Evolutionary conservation across 768 basidiomycete genomes (phyloP), one percentile per base, ranked within the genome.

Genomic region (Naganishia vishniacii): DNA sequence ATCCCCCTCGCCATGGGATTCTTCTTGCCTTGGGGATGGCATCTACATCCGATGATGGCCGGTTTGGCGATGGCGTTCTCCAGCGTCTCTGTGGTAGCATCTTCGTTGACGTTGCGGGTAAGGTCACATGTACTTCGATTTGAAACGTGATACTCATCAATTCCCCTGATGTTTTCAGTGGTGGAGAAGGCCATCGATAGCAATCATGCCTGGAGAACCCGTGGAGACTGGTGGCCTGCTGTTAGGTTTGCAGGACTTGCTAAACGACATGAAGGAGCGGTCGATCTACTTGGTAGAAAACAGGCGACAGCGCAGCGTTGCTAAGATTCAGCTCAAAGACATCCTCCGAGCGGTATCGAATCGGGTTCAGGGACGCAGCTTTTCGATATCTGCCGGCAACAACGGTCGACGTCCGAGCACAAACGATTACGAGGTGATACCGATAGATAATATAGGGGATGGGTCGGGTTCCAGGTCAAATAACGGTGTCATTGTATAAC

Each of bases 31-130:
- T 83, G 91, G 75, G 91, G 91, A 15, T 68, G 94, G 29, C 90
- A 92, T 76, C 85, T 98, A 74, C 95, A 92, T 70, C 95, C 95
- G 9, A 98, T 98, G 94, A 85, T 92, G 80, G 91, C 95, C 0
- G 94, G 91, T n/a, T 91, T 87, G 2, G 93, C 93, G 28, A 99
- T 99, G 95, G 95, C 95, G 26, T 92, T 91, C 77, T 93, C 90
- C 34, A 90, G 88, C 70, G 94, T 98, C 40, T 92, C 89, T 69
- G 95, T 99, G 58, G 94, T 99, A 16, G 85, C 84, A 28, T 91
- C 89, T 65, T 92, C 89, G 65, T 79, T 98, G 73, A 84, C 88
- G 48, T 81, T 99, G 67, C 87, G 83, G 72, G 71, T 92, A 62
- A 68, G 76, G 65, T 12, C 20, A 40, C n/a, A 61, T 49, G 6